phyloP scores from a whole-genome alignment of 805 yeast species.

The Metschnikowia cubensis region DNA sequence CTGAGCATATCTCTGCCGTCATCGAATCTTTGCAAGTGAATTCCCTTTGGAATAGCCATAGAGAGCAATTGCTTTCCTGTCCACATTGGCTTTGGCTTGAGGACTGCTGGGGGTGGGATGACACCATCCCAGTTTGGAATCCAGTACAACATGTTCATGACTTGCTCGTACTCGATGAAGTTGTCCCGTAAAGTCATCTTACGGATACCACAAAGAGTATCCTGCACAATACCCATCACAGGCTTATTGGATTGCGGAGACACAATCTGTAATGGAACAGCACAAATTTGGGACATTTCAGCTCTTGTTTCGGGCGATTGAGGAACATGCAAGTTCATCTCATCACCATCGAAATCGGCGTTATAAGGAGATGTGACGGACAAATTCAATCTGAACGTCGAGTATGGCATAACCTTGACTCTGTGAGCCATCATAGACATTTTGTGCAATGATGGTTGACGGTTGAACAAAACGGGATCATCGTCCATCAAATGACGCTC shows the following conservation, averaged over 20 bases:
- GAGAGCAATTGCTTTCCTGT: constrained; percentile 94
- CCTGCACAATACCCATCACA: constrained; percentile 99
- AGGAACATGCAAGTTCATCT: constrained; percentile 98
- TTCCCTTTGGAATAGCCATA: constrained; percentile 92
- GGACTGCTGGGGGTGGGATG: constrained; percentile 89
- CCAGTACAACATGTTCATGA: constrained; percentile 96
- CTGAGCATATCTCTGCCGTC: constrained; percentile 78
- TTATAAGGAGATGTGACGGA: constrained; percentile 99
- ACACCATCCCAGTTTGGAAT: constrained; percentile 99
- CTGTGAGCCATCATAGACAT: constrained; percentile 99
- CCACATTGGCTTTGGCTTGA: constrained; percentile 96
- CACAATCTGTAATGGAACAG: constrained; percentile 96
- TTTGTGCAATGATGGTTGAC: constrained; percentile 98
- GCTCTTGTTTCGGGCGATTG: constrained; percentile 98
- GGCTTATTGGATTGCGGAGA: constrained; percentile 99
- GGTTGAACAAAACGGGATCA: constrained; percentile 96
- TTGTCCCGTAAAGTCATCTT: constrained; percentile 90
- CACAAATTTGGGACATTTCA: constrained; percentile 89
- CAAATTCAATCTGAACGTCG: constrained; percentile 92
- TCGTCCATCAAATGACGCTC: constrained; percentile 97
- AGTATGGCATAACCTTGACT: constrained; percentile 97
- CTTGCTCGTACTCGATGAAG: constrained; percentile 87
- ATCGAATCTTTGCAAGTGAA: constrained; percentile 89
- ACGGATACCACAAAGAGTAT: constrained; percentile 94
- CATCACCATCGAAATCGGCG: constrained; percentile 99